Percentiles rank a stretch among this genome's conserved stretches.
Evolutionary conservation across 805 yeast species (phyloP).

Genomic region (Kodamaea laetipori): DNA sequence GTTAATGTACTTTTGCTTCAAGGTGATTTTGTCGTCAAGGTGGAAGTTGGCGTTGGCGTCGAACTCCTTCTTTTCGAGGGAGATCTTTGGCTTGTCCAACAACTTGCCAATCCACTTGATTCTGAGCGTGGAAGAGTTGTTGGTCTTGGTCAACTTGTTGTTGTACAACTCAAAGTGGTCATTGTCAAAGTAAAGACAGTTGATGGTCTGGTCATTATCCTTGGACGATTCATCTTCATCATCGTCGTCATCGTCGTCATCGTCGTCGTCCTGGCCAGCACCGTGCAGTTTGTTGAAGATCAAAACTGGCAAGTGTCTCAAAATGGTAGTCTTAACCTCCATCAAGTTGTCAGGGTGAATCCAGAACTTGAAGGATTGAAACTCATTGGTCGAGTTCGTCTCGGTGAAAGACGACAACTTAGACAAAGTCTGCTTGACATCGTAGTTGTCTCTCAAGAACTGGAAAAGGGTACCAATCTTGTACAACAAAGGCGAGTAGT

Average conservation of each 20-base stretch:
- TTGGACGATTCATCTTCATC: slow-evolving; percentile 26
- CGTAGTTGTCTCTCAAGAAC: slow-evolving; percentile 73
- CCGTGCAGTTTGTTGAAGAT: slow-evolving; percentile 61
- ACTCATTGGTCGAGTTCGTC: slow-evolving; percentile 39
- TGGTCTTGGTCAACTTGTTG: slow-evolving; percentile 71
- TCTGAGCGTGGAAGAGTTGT: slow-evolving; percentile 73
- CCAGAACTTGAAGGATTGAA: slow-evolving; percentile 86
- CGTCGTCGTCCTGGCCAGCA: slow-evolving; percentile 50
- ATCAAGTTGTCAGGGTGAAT: slow-evolving; percentile 93
- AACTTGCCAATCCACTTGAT: slow-evolving; percentile 91
- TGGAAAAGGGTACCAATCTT: slow-evolving; percentile 80
- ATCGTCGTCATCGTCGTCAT: slow-evolving; percentile 53
- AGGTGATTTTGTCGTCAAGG: slow-evolving; percentile 60
- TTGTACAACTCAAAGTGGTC: slow-evolving; percentile 81
- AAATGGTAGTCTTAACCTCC: slow-evolving; percentile 95
- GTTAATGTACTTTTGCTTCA: slow-evolving; percentile 82
- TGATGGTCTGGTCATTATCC: slow-evolving; percentile 64
- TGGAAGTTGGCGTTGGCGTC: slow-evolving; percentile 57
- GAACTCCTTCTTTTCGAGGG: slow-evolving; percentile 76
- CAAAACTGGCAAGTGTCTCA: slow-evolving; percentile 90
- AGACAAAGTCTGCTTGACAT: slow-evolving; percentile 49
- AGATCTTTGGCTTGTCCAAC: slow-evolving; percentile 72
- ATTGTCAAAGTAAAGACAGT: slow-evolving; percentile 87
- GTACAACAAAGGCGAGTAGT: slow-evolving; percentile 86
- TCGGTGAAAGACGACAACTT: slow-evolving; percentile 52